Percentiles rank a stretch among this genome's conserved stretches.
Conservation (phyloP, 2,329 filamentous ascomycete species). For the Herpotrichia juniperi region DNA sequence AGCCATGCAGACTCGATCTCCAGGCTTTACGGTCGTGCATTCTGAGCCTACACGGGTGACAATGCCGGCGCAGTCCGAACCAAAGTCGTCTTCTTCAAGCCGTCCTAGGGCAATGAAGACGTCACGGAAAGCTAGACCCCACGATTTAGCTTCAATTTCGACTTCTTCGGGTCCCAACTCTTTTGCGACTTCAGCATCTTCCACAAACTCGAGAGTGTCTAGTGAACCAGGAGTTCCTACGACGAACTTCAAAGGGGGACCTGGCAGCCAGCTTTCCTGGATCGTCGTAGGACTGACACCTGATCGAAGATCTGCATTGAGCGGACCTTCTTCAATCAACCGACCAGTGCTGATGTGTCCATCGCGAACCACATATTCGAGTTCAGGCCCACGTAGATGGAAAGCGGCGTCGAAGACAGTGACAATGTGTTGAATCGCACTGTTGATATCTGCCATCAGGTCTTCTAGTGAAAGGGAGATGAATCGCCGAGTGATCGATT, state of each 20-base stretch:
- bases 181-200: background rate
- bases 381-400: background rate
- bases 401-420: slow-evolving; percentile 7
- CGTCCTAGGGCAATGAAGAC: slow-evolving; percentile 31
- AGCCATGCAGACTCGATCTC: slow-evolving; percentile 7
- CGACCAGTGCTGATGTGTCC: slow-evolving; percentile 8
- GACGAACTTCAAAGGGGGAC: slow-evolving; percentile 16
- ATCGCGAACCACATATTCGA: slow-evolving; percentile 12
- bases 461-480: slow-evolving; percentile 9
- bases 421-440: background rate
- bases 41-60: slow-evolving; percentile 11
- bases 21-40: slow-evolving; percentile 2
- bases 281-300: background rate
- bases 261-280: background rate
- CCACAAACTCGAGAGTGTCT: slow-evolving; percentile 11
- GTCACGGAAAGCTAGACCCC: slow-evolving; percentile 18
- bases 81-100: slow-evolving; percentile 19
- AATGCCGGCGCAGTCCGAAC: slow-evolving; percentile 9
- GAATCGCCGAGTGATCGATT: slow-evolving; percentile 7
- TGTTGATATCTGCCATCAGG: background rate
- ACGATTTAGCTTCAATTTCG: slow-evolving; percentile 8
- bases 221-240: slow-evolving; percentile 12
- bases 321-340: slow-evolving; percentile 1
- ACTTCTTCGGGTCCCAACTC: background rate
- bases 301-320: slow-evolving; percentile 2